Evolutionary conservation across 73 alveolate species (phyloP), one percentile per base, ranked within the genome.

Genomic region (Breviolum minutum): DNA sequence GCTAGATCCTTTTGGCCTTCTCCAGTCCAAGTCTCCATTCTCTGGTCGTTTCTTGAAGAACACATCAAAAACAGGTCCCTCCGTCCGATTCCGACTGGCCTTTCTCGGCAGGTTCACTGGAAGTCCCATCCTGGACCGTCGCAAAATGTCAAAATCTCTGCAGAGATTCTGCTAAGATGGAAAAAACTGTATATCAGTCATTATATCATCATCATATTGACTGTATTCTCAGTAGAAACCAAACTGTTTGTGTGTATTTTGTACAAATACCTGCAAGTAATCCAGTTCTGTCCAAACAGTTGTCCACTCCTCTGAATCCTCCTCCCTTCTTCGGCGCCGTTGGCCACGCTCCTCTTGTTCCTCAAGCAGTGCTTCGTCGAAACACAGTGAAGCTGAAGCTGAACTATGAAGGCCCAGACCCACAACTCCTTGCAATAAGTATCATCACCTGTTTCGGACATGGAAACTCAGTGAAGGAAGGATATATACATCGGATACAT

Each of bases 341-440:
- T 90, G 87, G 96, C 97, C 97, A 60, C 97, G 89, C 24, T 92
- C 97, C 77, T 92, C 97, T 74, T 92, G 97, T 54, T 79, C 97
- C 96, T 90, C 16, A 8, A 9, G 13, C 87, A 10, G 87, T 77
- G 64, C 17, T 30, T 3, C 5, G 87, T 77, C 11, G 63, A 30
- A 22, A n/a, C n/a, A 30, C 0, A 22, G 64, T 17, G 63, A 9
- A 77, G 2, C 19, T 20, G 63, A 22, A 22, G 63, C 19, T 12
- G 63, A 77, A n/a, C 63, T 77, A 7, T 9, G 2, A 12, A 63
- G 95, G 95, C 96, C 54, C 85, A 22, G 76, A 74, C 96, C 97
- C 97, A 92, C 24, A 92, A 79, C 90, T 92, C 97, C 29, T 92
- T 71, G 97, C 97, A 92, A 80, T 92, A 92, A 70, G 81, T 92